Conservation (phyloP, 1,284 basidiomycete genomes). For the Marasmius sp. region DNA sequence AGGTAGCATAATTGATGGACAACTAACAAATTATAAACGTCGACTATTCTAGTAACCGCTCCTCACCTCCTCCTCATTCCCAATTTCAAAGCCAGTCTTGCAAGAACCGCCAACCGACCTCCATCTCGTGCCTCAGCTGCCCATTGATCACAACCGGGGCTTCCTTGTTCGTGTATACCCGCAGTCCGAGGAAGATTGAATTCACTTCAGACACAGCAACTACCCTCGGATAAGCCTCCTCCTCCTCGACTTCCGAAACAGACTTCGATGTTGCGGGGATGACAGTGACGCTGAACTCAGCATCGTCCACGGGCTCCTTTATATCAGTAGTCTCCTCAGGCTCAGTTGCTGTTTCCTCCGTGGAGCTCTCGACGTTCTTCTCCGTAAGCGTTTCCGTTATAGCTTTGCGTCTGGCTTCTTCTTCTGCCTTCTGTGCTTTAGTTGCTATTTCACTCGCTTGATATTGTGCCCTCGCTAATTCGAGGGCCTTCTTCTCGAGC, state of each 20-base stretch:
- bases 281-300: not conserved
- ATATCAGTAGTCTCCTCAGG: constrained; percentile 1
- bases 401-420: constrained; percentile 9
- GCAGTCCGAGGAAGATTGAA: constrained; percentile 36
- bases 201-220: constrained; percentile 21
- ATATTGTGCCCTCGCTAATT: constrained; percentile 16
- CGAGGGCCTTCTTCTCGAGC: constrained; percentile 23
- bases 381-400: not conserved
- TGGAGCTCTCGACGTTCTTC: not conserved
- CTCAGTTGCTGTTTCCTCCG: constrained; percentile 1
- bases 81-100: not conserved
- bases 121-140: constrained; percentile 27
- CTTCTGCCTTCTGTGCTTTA: constrained; percentile 1
- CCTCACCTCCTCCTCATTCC: no score
- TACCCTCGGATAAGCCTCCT: not conserved
- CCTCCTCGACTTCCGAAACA: not conserved
- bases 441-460: constrained; percentile 8
- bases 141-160: constrained; percentile 37
- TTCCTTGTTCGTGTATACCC: constrained; percentile 43
- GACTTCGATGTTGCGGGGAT: not conserved
- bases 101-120: not conserved
- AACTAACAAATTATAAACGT: no score
- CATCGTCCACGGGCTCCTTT: not conserved
- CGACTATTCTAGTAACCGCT: no score
- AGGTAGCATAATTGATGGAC: no score